Base-by-base conservation (phyloP, 2,329 filamentous ascomycete genomes). In the Trematosphaeria pertusa region DNA sequence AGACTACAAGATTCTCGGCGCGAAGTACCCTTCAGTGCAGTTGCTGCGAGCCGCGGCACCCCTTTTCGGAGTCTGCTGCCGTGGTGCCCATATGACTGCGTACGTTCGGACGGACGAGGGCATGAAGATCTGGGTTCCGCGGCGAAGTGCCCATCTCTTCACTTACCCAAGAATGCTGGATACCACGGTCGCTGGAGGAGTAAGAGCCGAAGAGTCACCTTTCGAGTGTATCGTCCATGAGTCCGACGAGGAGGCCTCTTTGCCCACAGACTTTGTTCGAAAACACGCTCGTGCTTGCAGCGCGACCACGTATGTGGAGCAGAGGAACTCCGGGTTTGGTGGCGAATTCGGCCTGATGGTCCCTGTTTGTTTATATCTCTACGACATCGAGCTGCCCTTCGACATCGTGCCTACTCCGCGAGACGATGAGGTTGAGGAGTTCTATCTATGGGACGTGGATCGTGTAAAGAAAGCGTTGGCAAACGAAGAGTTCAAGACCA, bases 161-260 rank as follows among this genome's bases (percentile, higher is more conserved):
- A 97, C 91, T 0, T 99, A 93, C 66, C 87, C 88, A 0, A 82
- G 88, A n/a, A 92, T 97, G 78, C 78, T 99, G 56, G 94, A 99
- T 72, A 99, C 97, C 71, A 91, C 91, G 1, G 94, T 96, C 5
- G 94, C 92, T 0, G 89, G 89, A 3, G 89, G 91, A 0, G 86
- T 97, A 58, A 86, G 87, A 69, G 89, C 89, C 0, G 88, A 87
- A 11, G 92, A 97, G 70, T 80, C 80, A 17, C 88, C 89, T 0
- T 87, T 91, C 37, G 91, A 93, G 65, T 91, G 88, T 68, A 75
- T 96, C 41, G 81, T 97, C 15, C 84, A 93, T 43, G 94, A 99
- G 73, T 87, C 87, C 3, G 86, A 86, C 54, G 94, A 99, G 73
- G 94, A 99, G 70, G 95, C 94, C 1, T 88, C 86, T 28, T 74